Percentiles rank a stretch among this genome's conserved stretches.
phyloP scores from a whole-genome alignment of 768 basidiomycete genomes.

The Russula foetens region DNA sequence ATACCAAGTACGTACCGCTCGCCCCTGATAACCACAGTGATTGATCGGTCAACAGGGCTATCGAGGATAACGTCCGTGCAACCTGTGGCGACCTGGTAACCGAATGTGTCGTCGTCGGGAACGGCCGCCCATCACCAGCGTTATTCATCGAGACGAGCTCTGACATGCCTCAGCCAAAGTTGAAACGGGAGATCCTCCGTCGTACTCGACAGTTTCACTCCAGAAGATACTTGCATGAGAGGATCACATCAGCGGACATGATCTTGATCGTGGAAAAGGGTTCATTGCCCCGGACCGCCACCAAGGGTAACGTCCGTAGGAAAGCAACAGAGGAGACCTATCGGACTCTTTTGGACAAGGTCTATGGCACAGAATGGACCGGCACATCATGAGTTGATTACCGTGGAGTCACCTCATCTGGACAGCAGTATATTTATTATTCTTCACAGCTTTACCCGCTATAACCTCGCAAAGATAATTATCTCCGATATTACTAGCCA shows the following conservation, averaged over 20 bases:
- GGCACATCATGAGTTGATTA: conserved; percentile 6
- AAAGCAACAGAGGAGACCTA: conserved; percentile 66
- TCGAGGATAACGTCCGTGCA: conserved; percentile 66
- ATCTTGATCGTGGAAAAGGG: conserved; percentile 56
- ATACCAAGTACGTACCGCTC: conserved; percentile 45
- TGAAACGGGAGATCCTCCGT: conserved; percentile 65
- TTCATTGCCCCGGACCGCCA: conserved; percentile 69
- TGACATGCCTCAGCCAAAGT: conserved; percentile 43
- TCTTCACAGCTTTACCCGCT: background rate
- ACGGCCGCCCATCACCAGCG: conserved; percentile 65
- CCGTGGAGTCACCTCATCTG: background rate
- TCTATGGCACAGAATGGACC: conserved; percentile 33
- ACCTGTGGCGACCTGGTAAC: conserved; percentile 58
- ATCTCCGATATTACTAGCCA: conserved; percentile 1
- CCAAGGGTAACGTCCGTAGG: conserved; percentile 77
- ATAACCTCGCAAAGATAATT: conserved; percentile 1
- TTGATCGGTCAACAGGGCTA: conserved; percentile 36
- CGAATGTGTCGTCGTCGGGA: conserved; percentile 71
- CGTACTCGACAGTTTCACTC: conserved; percentile 67
- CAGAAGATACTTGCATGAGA: conserved; percentile 71
- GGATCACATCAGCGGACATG: conserved; percentile 55
- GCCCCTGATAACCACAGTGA: background rate
- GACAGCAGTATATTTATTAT: conserved; percentile 4
- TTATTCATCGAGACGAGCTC: conserved; percentile 60
- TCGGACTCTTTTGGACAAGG: conserved; percentile 46